Evolutionary conservation across 1,139 yeast genomes (phyloP).

Genomic region (Blastobotrys apis): DNA sequence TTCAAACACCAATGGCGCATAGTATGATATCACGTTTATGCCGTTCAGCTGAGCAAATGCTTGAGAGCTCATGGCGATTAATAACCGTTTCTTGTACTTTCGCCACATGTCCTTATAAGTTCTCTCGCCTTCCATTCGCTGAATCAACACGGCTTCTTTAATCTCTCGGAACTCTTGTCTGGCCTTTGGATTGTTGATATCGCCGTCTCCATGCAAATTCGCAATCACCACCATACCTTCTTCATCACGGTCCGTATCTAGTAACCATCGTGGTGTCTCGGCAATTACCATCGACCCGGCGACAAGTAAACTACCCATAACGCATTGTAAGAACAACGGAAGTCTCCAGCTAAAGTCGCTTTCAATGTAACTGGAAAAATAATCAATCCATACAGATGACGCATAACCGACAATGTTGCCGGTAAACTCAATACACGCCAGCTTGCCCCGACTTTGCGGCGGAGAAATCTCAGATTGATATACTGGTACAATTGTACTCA

Average conservation of each 20-base stretch:
- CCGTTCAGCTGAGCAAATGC: constrained; percentile 93
- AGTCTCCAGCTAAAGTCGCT: constrained; percentile 66
- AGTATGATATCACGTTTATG: constrained; percentile 85
- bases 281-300: constrained; percentile 74
- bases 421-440: constrained; percentile 89
- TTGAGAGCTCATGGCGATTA: constrained; percentile 86
- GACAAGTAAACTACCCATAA: constrained; percentile 65
- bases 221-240: constrained; percentile 84
- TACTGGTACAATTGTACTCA: constrained; percentile 93
- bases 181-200: constrained; percentile 51
- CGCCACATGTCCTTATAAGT: constrained; percentile 68
- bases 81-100: constrained; percentile 68
- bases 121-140: constrained; percentile 73
- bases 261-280: constrained; percentile 86
- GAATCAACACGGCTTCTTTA: constrained; percentile 71
- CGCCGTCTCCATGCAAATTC: constrained; percentile 69
- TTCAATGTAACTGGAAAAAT: constrained; percentile 61
- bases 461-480: constrained; percentile 91
- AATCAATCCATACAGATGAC: constrained; percentile 87
- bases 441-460: constrained; percentile 80
- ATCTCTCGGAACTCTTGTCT: constrained; percentile 69
- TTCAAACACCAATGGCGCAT: constrained; percentile 90
- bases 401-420: constrained; percentile 88
- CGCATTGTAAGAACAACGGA: constrained; percentile 72
- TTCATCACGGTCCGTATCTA: constrained; percentile 82